Base-by-base conservation (phyloP, 2,329 filamentous ascomycete genomes). In the Phaeophleospora eucalypticola region DNA sequence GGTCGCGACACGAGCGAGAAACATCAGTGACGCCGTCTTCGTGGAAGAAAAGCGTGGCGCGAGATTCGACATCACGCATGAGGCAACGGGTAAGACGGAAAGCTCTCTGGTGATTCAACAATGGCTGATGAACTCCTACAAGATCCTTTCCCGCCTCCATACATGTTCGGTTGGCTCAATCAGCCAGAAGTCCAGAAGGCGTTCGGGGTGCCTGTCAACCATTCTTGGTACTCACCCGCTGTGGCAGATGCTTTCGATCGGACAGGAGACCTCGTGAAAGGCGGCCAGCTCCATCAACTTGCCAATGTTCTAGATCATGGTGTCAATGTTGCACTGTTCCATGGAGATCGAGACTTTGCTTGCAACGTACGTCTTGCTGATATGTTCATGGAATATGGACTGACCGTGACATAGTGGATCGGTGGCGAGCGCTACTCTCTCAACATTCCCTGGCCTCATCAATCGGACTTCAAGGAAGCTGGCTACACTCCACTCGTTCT, bases 281-380 rank as follows among this genome's bases (percentile, higher is more conserved):
- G 53, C 33, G 64, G 62, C 1, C 63, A 68, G 36, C 46, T 73
- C 12, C 53, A 65, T 2, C 68, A 71, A 37, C 51, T 76, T 9
- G 66, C 64, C 4, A 64, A 63, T 14, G 59, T 77, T 15, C 62
- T 77, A 15, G 58, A 61, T 21, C 59, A 67, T 3, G 69, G 70
- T 29, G 62, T 76, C 40, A 70, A 80, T 16, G 78, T 93, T 18
- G 82, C 83, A 4, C 69, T 93, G 49, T 77, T 89, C 45, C 87
- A 91, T 62, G 81, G 81, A 7, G 80, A 83, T 54, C 73, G 76
- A 24, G 78, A 81, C 55, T 76, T 75, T 54, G 73, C 77, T 41
- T 78, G 71, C 44, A 68, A 68, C 41, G n/a, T n/a, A n/a, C n/a
- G n/a, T n/a, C n/a, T n/a, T n/a, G n/a, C n/a, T n/a, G n/a, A n/a